Percentiles rank a stretch among this genome's conserved stretches.
phyloP scores from a whole-genome alignment of 805 yeast species.

The Schizosaccharomyces lindneri region DNA sequence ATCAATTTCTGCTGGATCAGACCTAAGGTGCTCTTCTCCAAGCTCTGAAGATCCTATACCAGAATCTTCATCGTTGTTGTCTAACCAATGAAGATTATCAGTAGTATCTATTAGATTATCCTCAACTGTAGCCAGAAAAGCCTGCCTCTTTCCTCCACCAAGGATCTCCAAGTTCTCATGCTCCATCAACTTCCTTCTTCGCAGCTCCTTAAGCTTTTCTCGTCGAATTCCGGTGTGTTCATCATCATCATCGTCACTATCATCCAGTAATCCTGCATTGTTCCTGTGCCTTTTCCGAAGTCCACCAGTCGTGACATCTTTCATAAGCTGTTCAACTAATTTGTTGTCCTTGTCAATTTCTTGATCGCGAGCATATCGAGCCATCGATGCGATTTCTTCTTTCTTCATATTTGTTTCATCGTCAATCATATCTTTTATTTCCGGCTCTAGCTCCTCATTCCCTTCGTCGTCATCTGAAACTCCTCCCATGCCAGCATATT shows the following conservation, averaged over 20 bases:
- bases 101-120: background rate
- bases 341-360: slow-evolving; percentile 39
- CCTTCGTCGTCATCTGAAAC: slow-evolving; percentile 8
- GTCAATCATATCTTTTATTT: slow-evolving; percentile 3
- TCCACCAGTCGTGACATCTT: slow-evolving; percentile 33
- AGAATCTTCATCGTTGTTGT: background rate
- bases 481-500: slow-evolving; percentile 37
- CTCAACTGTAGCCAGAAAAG: slow-evolving; percentile 1
- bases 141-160: background rate
- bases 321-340: slow-evolving; percentile 38
- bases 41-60: background rate
- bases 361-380: slow-evolving; percentile 20
- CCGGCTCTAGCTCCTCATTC: background rate
- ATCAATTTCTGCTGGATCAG: background rate
- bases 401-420: slow-evolving; percentile 16
- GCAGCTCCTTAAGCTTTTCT: slow-evolving; percentile 16
- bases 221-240: slow-evolving; percentile 17
- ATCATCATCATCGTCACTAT: slow-evolving; percentile 41
- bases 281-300: slow-evolving; percentile 31
- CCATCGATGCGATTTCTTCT: slow-evolving; percentile 33
- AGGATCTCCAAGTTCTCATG: slow-evolving; percentile 12
- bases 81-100: background rate
- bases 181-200: slow-evolving; percentile 25
- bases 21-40: background rate
- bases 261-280: slow-evolving; percentile 40